A percentile compares a stretch with the other conserved stretches of the same genome.
phyloP scores from a whole-genome alignment of 495 filamentous ascomycete genomes.

The Aspergillus sclerotioniger region DNA sequence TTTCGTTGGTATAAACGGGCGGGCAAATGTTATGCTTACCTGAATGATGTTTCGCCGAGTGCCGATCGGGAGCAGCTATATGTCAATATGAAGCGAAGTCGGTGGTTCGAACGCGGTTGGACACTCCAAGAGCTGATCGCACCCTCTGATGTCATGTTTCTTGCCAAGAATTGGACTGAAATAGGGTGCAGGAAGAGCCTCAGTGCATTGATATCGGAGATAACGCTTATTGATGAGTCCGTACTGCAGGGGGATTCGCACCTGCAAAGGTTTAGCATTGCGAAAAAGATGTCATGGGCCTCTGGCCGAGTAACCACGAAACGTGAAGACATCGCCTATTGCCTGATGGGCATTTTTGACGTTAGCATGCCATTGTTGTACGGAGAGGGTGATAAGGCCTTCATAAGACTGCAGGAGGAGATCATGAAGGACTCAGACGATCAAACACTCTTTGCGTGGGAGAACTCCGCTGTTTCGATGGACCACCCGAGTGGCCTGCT shows the following conservation, averaged over 20 bases:
- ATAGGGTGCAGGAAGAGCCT: conserved; percentile 28
- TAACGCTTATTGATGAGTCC: conserved; percentile 24
- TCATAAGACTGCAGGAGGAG: conserved; percentile 35
- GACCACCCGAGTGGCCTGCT: too few species aligned
- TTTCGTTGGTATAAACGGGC: conserved; percentile 35
- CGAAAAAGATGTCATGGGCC: conserved; percentile 43
- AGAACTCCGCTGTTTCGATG: too few species aligned
- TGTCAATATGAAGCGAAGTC: neutral
- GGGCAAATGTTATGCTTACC: conserved; percentile 30
- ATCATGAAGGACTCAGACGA: conserved; percentile 20
- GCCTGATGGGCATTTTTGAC: conserved; percentile 41
- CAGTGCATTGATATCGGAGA: conserved; percentile 19
- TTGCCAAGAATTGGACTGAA: conserved; percentile 11
- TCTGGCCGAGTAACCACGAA: conserved; percentile 28
- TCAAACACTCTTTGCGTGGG: neutral
- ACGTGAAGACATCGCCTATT: conserved; percentile 42
- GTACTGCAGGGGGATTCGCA: too few species aligned
- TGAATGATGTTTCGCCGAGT: conserved; percentile 22
- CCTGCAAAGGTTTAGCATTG: conserved; percentile 15
- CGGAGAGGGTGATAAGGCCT: conserved; percentile 37
- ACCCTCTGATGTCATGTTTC: conserved; percentile 23
- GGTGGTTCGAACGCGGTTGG: conserved; percentile 28
- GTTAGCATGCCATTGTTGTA: conserved; percentile 47
- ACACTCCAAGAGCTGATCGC: conserved; percentile 29
- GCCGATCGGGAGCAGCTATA: neutral